These are phyloP conservation scores for Aspergillus panamensis DNA, from an alignment of 495 filamentous ascomycete species.

Conservation along the genomic window DNA sequence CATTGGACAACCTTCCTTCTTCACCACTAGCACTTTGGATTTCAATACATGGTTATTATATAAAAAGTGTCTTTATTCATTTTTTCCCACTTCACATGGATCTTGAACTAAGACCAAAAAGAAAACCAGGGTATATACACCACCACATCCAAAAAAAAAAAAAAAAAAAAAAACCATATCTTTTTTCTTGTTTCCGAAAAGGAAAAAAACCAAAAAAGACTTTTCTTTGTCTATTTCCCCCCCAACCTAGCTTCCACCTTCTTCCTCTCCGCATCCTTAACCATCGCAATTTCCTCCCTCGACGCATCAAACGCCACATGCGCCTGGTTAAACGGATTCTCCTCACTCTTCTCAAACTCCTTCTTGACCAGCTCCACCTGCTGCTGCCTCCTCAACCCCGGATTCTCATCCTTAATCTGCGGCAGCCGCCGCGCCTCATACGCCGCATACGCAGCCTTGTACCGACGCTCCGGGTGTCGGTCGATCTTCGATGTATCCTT, in stretches of 20 bases:
- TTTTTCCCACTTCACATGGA: not conserved
- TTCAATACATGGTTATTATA: too few relatives aligned
- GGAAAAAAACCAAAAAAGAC: conserved; percentile 1
- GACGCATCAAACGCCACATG: conserved; percentile 68
- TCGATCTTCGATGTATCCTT: conserved; percentile 64
- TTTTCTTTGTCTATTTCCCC: conserved; percentile 22
- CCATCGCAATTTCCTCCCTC: conserved; percentile 69
- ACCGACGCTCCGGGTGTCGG: conserved; percentile 78
- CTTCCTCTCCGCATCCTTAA: conserved; percentile 62
- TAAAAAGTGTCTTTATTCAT: not conserved
- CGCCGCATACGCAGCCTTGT: conserved; percentile 81
- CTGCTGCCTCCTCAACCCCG: conserved; percentile 75
- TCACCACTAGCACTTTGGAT: not conserved
- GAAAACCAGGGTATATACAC: conserved; percentile 20
- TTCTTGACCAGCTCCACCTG: conserved; percentile 72
- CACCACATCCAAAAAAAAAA: conserved; percentile 1
- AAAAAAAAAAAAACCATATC: not conserved
- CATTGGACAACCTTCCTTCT: not conserved
- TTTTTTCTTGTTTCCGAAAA: too few relatives aligned
- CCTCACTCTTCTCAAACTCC: conserved; percentile 87
- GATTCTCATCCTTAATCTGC: conserved; percentile 78
- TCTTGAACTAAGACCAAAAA: not conserved
- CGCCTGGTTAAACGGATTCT: conserved; percentile 91
- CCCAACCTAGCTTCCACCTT: conserved; percentile 71
- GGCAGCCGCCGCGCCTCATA: conserved; percentile 80